phyloP scores from a whole-genome alignment of 2,329 filamentous ascomycete genomes.

The Xenoacremonium recifei region DNA sequence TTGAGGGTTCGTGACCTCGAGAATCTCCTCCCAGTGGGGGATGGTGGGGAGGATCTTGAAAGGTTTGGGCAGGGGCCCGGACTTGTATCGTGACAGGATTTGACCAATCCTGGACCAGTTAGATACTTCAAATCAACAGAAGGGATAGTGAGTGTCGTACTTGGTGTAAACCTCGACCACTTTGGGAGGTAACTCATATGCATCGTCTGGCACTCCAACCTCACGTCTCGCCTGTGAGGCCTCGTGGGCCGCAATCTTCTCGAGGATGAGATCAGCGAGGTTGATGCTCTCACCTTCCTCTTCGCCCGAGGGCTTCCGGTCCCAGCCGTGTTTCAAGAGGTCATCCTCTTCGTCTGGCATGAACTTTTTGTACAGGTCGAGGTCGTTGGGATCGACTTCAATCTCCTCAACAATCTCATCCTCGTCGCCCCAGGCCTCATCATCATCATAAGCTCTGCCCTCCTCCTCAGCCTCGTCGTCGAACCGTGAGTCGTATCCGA shows the following conservation, averaged over 20 bases:
- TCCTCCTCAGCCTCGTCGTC: constrained; percentile 53
- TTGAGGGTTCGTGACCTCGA: constrained; percentile 80
- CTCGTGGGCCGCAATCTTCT: constrained; percentile 92
- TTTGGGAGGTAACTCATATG: constrained; percentile 83
- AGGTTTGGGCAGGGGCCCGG: constrained; percentile 93
- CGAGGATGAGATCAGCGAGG: constrained; percentile 86
- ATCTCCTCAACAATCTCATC: constrained; percentile 69
- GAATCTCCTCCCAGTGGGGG: constrained; percentile 85
- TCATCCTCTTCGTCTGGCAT: constrained; percentile 72
- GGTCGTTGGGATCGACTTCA: constrained; percentile 84
- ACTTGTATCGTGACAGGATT: constrained; percentile 89
- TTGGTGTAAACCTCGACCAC: constrained; percentile 94
- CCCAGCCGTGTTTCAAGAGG: constrained; percentile 66
- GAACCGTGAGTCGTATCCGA: constrained; percentile 77
- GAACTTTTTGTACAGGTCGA: constrained; percentile 90
- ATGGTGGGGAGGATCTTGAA: constrained; percentile 96
- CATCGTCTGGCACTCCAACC: constrained; percentile 66
- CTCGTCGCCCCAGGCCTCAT: constrained; percentile 75
- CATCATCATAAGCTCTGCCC: constrained; percentile 45
- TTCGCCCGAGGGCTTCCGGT: constrained; percentile 43
- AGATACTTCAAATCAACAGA: constrained; percentile 3
- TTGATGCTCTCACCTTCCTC: constrained; percentile 64
- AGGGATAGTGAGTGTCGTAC: constrained; percentile 43
- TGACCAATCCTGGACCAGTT: constrained; percentile 65
- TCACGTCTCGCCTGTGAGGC: constrained; percentile 53